A percentile compares a stretch with the other conserved stretches of the same genome.
These are phyloP conservation scores for Cladosporium sp. DNA, from an alignment of 2,329 filamentous ascomycete genomes.

Conservation along the genomic window DNA sequence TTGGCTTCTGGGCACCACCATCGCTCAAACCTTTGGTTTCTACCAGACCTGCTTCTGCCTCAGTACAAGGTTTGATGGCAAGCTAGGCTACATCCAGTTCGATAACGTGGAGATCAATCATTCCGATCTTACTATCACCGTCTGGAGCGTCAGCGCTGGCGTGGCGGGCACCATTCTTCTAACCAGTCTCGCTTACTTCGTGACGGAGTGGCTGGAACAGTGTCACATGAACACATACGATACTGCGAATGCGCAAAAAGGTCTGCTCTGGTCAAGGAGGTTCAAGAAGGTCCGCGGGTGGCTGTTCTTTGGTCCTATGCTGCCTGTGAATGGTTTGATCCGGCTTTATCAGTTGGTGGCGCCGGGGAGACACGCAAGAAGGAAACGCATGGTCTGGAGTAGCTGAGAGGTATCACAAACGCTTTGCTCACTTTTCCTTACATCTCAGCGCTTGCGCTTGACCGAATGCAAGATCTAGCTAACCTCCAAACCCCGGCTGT, in stretches of 20 bases:
- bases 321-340: not conserved
- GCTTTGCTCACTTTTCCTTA: not conserved
- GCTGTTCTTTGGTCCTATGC: not conserved
- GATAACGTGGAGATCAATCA: not conserved
- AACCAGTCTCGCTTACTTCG: not conserved
- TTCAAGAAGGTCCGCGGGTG: not conserved
- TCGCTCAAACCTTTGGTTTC: not conserved
- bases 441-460: too few relatives aligned
- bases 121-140: not conserved
- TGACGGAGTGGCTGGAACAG: not conserved
- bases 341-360: not conserved
- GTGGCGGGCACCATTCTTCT: not conserved
- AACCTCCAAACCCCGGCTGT: too few relatives aligned
- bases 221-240: not conserved
- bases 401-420: not conserved
- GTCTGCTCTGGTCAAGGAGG: not conserved
- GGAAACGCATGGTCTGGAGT: not conserved
- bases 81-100: not conserved
- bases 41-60: not conserved
- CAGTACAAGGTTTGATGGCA: not conserved
- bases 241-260: not conserved
- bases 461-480: too few relatives aligned
- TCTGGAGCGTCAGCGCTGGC: not conserved
- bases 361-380: not conserved
- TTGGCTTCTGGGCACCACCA: not conserved